Percentiles rank a stretch among this genome's conserved stretches.
These are phyloP conservation scores for Citrullus mucosospermus DNA, from an alignment of 306 rosid species.

Conservation along the genomic window DNA sequence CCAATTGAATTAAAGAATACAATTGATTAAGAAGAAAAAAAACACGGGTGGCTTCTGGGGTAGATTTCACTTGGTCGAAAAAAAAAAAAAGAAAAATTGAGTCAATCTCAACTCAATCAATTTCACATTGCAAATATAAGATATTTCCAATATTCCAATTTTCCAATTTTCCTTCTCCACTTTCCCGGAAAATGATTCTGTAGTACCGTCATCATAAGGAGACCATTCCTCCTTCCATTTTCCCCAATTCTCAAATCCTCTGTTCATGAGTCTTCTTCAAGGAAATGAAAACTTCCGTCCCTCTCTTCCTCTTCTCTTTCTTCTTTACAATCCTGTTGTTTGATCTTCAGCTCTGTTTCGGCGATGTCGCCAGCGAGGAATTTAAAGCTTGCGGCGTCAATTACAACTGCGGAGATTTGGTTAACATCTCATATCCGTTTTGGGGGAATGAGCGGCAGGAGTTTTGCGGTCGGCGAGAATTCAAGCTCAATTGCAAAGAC, in stretches of 20 bases:
- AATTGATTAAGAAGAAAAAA: background rate
- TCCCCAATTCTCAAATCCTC: background rate
- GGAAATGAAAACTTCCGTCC: background rate
- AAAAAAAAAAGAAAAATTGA: no score
- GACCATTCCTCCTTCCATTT: background rate
- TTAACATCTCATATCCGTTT: conserved; percentile 23
- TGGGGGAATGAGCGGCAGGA: background rate
- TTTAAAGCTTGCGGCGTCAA: background rate
- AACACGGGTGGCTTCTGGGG: background rate
- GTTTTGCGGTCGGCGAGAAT: background rate
- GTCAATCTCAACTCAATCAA: background rate
- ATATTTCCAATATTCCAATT: background rate
- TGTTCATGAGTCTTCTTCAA: background rate
- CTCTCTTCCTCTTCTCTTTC: background rate
- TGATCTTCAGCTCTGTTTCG: background rate
- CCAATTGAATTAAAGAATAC: background rate
- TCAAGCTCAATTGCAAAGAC: background rate
- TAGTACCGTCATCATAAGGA: background rate
- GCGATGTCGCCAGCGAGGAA: background rate
- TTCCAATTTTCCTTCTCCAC: background rate
- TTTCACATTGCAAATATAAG: background rate
- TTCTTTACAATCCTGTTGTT: background rate
- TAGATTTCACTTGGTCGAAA: background rate
- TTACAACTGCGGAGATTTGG: conserved; percentile 16
- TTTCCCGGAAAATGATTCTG: background rate